Percentiles rank a stretch among this genome's conserved stretches.
These are phyloP conservation scores for Codiaeum variegatum DNA, from an alignment of 441 rosid genomes.

Conservation along the genomic window DNA sequence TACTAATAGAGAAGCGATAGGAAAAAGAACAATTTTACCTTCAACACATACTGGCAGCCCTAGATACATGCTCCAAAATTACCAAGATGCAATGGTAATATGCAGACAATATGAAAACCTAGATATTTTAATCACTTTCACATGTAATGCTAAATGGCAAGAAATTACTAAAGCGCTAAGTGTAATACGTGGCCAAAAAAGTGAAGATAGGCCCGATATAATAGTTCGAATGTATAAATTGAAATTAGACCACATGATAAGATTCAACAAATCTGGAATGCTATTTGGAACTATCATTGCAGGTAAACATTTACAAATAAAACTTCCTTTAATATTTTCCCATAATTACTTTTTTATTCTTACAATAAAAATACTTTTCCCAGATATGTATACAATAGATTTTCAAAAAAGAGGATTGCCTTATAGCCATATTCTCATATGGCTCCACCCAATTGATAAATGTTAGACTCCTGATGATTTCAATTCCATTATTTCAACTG, in stretches of 20 bases:
- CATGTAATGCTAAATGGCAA: not conserved
- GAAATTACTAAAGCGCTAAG: not conserved
- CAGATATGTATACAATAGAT: not conserved
- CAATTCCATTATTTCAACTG: not conserved
- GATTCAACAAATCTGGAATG: not conserved
- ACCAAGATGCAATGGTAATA: slow-evolving; percentile 3
- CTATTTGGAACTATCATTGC: not conserved
- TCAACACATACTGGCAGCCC: not conserved
- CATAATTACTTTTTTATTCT: not conserved
- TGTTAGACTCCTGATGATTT: not conserved
- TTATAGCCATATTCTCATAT: not conserved
- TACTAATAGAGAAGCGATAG: not conserved
- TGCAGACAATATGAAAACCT: not conserved
- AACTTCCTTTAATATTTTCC: not conserved
- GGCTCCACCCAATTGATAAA: not conserved
- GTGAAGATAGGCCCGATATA: not conserved
- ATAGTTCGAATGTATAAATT: not conserved
- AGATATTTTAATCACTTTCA: not conserved
- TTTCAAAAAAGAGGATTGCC: not conserved
- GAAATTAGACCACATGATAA: not conserved
- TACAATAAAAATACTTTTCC: not conserved
- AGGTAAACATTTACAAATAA: not conserved
- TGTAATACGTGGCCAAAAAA: not conserved
- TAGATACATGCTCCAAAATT: not conserved
- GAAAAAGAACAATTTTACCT: not conserved